Evolutionary conservation across 352 stramenopile genomes (phyloP).

Genomic region (Pythium sukuiense): DNA sequence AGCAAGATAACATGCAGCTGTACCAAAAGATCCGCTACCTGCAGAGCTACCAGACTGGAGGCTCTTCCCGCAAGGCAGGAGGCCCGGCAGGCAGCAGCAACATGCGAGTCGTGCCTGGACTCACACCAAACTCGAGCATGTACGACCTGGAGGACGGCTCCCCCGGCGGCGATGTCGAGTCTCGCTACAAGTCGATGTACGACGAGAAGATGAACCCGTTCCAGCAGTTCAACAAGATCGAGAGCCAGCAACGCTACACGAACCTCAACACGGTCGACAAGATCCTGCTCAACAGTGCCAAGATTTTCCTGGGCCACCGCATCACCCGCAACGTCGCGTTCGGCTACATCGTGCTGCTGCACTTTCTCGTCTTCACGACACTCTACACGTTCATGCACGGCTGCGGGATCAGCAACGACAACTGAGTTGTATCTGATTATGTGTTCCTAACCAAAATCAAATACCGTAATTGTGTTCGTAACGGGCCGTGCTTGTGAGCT

Average conservation of each 20-base stretch:
- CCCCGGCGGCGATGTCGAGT: constrained; percentile 47
- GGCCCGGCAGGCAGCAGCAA: constrained; percentile 4
- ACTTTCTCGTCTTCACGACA: constrained; percentile 83
- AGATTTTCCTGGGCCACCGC: constrained; percentile 78
- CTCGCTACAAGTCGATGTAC: constrained; percentile 87
- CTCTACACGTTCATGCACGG: constrained; percentile 89
- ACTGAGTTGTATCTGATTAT: constrained; percentile 11
- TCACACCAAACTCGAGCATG: constrained; percentile 18
- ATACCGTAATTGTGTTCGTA: constrained; percentile 20
- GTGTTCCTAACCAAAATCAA: neutral
- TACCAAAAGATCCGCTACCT: constrained; percentile 91
- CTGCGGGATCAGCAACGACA: constrained; percentile 75
- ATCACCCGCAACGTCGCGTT: constrained; percentile 85
- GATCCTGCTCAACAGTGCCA: constrained; percentile 86
- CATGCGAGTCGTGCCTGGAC: constrained; percentile 27
- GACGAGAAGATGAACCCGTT: constrained; percentile 92
- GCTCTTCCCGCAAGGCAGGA: neutral
- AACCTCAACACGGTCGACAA: constrained; percentile 91
- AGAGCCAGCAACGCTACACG: constrained; percentile 86
- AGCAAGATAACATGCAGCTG: constrained; percentile 90
- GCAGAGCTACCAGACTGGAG: constrained; percentile 63
- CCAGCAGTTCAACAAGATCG: constrained; percentile 90
- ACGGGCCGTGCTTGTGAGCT: neutral
- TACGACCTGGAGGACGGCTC: constrained; percentile 27
- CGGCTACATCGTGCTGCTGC: constrained; percentile 82